A percentile compares a stretch with the other conserved stretches of the same genome.
These are phyloP conservation scores for Candida fluviatilis DNA, from an alignment of 805 yeast genomes.

Conservation along the genomic window DNA sequence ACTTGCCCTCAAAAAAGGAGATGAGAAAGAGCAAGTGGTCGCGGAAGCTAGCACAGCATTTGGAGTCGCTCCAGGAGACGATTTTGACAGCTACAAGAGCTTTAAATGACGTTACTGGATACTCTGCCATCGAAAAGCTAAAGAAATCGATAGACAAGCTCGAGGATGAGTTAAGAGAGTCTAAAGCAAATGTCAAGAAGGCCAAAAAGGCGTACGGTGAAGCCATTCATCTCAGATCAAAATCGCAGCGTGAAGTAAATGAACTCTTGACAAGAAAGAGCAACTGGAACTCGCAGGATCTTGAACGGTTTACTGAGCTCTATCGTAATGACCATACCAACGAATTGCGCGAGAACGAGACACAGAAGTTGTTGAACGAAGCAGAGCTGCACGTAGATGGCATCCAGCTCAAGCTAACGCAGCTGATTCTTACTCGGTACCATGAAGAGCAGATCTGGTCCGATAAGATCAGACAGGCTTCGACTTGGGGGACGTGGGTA, in stretches of 20 bases:
- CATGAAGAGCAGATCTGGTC: constrained; percentile 99
- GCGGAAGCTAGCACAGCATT: constrained; percentile 42
- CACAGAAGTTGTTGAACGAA: constrained; percentile 45
- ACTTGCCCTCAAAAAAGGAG: constrained; percentile 46
- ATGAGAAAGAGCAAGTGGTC: constrained; percentile 30
- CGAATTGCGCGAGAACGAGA: constrained; percentile 52
- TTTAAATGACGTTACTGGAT: constrained; percentile 89
- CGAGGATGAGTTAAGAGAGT: constrained; percentile 48
- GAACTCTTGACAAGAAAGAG: constrained; percentile 83
- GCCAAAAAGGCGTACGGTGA: constrained; percentile 51
- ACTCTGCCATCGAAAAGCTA: constrained; percentile 70
- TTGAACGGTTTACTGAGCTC: constrained; percentile 77
- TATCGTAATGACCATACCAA: constrained; percentile 79
- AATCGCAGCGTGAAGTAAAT: constrained; percentile 79
- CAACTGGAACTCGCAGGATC: constrained; percentile 73
- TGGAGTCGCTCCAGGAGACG: constrained; percentile 54
- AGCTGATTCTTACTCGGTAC: constrained; percentile 79
- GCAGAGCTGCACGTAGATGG: constrained; percentile 66
- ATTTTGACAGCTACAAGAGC: constrained; percentile 60
- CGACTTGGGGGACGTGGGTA: constrained; percentile 95
- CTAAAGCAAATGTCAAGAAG: constrained; percentile 44
- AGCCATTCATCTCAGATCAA: constrained; percentile 61
- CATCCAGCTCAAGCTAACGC: constrained; percentile 62
- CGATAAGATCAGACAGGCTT: constrained; percentile 87
- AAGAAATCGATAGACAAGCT: constrained; percentile 53